Conservation (phyloP, 2,329 filamentous ascomycete genomes). For the Cytospora mali region DNA sequence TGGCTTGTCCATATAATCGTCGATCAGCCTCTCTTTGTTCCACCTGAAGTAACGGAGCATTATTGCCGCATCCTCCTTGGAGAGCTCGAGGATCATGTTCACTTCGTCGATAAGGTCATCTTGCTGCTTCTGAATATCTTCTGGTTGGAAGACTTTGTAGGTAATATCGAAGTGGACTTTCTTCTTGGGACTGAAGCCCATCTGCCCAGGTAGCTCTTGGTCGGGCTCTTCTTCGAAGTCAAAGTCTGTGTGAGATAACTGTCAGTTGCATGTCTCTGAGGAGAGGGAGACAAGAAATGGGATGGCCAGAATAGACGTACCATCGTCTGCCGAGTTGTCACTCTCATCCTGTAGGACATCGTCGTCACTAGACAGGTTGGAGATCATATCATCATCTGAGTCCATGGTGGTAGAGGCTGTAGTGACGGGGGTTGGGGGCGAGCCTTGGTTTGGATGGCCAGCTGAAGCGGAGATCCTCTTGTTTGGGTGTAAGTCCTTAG, state of each 20-base stretch:
- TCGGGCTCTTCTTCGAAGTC: conserved; percentile 62
- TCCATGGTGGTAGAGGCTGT: conserved; percentile 72
- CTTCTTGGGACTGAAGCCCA: conserved; percentile 71
- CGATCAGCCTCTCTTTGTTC: conserved; percentile 95
- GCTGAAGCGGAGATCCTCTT: conserved; percentile 61
- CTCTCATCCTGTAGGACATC: conserved; percentile 77
- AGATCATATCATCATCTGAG: conserved; percentile 94
- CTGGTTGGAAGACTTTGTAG: conserved; percentile 78
- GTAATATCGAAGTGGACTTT: conserved; percentile 81
- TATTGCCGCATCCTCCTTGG: conserved; percentile 88
- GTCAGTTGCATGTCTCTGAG: conserved; percentile 24
- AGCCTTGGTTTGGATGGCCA: conserved; percentile 42
- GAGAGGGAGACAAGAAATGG: neutral
- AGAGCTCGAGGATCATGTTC: conserved; percentile 85
- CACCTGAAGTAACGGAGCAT: conserved; percentile 86
- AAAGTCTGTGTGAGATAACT: conserved; percentile 49
- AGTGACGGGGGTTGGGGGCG: conserved; percentile 62
- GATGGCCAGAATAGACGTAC: conserved; percentile 38
- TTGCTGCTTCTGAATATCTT: conserved; percentile 83
- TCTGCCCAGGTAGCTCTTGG: conserved; percentile 53
- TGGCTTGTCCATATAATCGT: conserved; percentile 92
- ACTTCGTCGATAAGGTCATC: conserved; percentile 86
- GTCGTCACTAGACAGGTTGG: conserved; percentile 75
- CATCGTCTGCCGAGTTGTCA: conserved; percentile 65
- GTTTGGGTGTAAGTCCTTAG: conserved; percentile 46